Conservation (phyloP, 805 yeast species). For the Starmerella floris region DNA sequence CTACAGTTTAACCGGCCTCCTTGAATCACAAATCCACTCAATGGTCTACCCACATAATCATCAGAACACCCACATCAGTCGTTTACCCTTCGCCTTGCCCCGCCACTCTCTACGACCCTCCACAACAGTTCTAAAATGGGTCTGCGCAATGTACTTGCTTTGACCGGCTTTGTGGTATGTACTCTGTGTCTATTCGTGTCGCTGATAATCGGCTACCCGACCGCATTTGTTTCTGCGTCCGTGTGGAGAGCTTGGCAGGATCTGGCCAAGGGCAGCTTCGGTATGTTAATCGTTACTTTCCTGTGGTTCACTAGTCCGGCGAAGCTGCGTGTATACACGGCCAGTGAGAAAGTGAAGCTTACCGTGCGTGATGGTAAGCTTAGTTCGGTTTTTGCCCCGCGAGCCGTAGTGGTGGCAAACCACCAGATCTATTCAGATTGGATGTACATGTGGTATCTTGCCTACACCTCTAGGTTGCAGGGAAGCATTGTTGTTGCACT, state of each 20-base stretch:
- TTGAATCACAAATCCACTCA: too few relatives aligned
- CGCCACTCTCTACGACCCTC: too few relatives aligned
- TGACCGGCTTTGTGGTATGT: constrained; percentile 9
- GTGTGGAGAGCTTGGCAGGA: constrained; percentile 19
- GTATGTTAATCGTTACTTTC: constrained; percentile 7
- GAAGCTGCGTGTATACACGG: constrained; percentile 11
- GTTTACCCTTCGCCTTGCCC: too few relatives aligned
- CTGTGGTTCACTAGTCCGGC: constrained; percentile 13
- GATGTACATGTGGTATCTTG: constrained; percentile 79
- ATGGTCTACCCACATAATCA: too few relatives aligned
- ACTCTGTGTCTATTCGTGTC: constrained; percentile 9
- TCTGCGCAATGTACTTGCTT: constrained; percentile 4
- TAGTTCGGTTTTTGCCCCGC: constrained; percentile 30
- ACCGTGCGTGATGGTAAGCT: constrained; percentile 10
- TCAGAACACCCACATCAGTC: too few relatives aligned
- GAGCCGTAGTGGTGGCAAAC: constrained; percentile 63
- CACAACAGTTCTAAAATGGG: background rate
- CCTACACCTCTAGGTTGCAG: constrained; percentile 53
- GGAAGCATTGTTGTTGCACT: constrained; percentile 59
- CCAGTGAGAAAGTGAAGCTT: constrained; percentile 3
- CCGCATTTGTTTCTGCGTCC: constrained; percentile 6
- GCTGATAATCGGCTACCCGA: constrained; percentile 15
- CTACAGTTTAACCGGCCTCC: too few relatives aligned
- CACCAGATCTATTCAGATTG: constrained; percentile 93
- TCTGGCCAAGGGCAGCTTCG: constrained; percentile 16